Conservation (phyloP, 768 basidiomycete species). For the Fistulinella prunicolor region DNA sequence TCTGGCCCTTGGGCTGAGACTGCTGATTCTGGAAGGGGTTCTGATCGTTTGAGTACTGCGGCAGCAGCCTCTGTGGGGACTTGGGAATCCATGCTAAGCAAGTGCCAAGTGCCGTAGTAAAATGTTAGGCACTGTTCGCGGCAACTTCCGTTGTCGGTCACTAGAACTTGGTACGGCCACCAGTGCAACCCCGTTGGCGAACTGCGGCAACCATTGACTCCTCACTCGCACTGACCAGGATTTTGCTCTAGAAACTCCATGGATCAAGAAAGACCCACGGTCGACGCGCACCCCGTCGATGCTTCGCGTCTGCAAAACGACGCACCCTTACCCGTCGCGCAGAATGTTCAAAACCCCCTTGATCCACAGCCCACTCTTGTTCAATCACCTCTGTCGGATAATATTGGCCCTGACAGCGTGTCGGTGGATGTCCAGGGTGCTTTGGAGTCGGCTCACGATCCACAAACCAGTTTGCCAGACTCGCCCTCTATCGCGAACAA, state of each 20-base stretch:
- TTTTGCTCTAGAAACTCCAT: slow-evolving; percentile 10
- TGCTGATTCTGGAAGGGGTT: slow-evolving; percentile 60
- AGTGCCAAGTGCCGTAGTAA: background rate
- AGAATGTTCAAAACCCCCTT: background rate
- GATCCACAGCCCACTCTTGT: slow-evolving; percentile 5
- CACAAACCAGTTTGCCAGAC: background rate
- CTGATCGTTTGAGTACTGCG: slow-evolving; percentile 76
- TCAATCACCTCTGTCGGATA: slow-evolving; percentile 1
- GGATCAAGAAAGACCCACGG: slow-evolving; percentile 13
- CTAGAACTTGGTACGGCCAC: background rate
- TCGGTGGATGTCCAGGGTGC: background rate
- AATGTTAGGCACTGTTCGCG: slow-evolving; percentile 5
- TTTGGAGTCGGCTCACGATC: background rate
- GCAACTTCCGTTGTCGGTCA: slow-evolving; percentile 26
- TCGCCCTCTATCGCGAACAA: slow-evolving; percentile 3
- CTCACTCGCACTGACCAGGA: background rate
- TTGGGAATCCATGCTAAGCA: slow-evolving; percentile 11
- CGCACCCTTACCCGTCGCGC: slow-evolving; percentile 8
- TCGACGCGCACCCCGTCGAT: slow-evolving; percentile 5
- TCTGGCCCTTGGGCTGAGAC: slow-evolving; percentile 83
- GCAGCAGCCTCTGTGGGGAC: slow-evolving; percentile 63
- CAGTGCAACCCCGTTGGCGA: background rate
- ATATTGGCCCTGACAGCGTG: background rate
- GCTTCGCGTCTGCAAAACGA: slow-evolving; percentile 4
- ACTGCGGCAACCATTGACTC: background rate